Evolutionary conservation across 2,329 filamentous ascomycete species (phyloP).

Genomic region (Fusarium marasasianum): DNA sequence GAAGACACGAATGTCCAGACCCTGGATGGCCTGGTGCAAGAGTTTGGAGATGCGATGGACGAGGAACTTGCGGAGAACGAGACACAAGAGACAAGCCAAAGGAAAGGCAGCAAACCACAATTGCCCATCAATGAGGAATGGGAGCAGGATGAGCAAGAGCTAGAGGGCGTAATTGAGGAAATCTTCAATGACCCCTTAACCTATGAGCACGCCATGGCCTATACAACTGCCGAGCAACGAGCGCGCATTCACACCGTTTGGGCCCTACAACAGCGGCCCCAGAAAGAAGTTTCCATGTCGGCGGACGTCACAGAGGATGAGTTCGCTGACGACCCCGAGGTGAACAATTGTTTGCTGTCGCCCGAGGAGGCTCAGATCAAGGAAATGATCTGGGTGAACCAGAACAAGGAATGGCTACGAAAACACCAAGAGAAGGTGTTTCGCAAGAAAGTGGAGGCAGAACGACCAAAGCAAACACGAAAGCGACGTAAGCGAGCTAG

Average conservation of each 20-base stretch:
- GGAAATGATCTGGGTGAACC: conserved; percentile 91
- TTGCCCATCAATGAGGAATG: conserved; percentile 70
- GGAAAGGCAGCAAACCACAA: conserved; percentile 50
- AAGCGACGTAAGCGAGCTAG: conserved; percentile 64
- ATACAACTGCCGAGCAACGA: conserved; percentile 66
- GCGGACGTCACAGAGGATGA: conserved; percentile 79
- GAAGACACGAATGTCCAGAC: conserved; percentile 41
- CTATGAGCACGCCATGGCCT: conserved; percentile 63
- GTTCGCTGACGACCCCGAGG: conserved; percentile 90
- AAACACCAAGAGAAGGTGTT: conserved; percentile 86
- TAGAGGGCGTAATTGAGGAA: conserved; percentile 76
- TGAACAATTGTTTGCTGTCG: conserved; percentile 79
- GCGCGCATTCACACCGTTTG: conserved; percentile 63
- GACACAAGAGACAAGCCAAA: conserved; percentile 35
- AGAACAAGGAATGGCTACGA: conserved; percentile 93
- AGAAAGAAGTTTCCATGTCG: conserved; percentile 63
- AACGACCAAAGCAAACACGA: conserved; percentile 65
- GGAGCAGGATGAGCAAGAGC: conserved; percentile 69
- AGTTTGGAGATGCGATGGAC: conserved; percentile 56
- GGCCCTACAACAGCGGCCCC: conserved; percentile 59
- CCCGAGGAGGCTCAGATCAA: conserved; percentile 82
- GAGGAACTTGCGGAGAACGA: conserved; percentile 37
- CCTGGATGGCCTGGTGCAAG: conserved; percentile 54
- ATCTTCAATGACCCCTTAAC: conserved; percentile 72
- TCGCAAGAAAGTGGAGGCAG: conserved; percentile 71